Evolutionary conservation across 805 yeast genomes (phyloP).

Genomic region (Saturnispora kantuleensis): DNA sequence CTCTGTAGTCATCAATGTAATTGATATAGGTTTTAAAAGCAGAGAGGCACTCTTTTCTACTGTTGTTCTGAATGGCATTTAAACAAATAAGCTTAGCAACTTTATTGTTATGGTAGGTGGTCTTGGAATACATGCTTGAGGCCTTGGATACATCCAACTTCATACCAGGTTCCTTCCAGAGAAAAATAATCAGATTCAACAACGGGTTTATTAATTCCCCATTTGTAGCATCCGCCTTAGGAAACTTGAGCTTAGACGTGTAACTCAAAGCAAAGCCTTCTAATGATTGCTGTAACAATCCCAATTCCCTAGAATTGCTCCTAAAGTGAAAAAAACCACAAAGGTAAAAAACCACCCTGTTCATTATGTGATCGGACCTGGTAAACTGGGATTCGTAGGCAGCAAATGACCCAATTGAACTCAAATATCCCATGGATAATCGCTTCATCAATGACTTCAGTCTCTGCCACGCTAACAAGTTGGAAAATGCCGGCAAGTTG

Average conservation of each 20-base stretch:
- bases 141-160: constrained; percentile 18
- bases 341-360: constrained; percentile 12
- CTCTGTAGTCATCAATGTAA: constrained; percentile 30
- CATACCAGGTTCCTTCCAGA: constrained; percentile 8
- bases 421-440: constrained; percentile 1
- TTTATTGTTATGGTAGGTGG: constrained; percentile 38
- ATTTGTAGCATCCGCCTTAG: constrained; percentile 32
- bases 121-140: constrained; percentile 28
- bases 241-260: constrained; percentile 29
- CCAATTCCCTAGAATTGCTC: not conserved
- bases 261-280: constrained; percentile 10
- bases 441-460: constrained; percentile 10
- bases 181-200: constrained; percentile 21
- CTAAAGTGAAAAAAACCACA: constrained; percentile 14
- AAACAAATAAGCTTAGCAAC: constrained; percentile 28
- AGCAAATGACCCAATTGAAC: constrained; percentile 1
- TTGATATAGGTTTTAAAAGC: constrained; percentile 33
- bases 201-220: constrained; percentile 24
- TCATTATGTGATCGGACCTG: constrained; percentile 4
- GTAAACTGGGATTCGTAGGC: constrained; percentile 7
- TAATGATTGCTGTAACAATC: constrained; percentile 3
- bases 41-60: constrained; percentile 20
- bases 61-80: constrained; percentile 18
- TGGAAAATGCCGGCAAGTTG: constrained; percentile 17
- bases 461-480: constrained; percentile 19